phyloP scores from a whole-genome alignment of 2,329 filamentous ascomycete genomes.

The Dactylellina parvicollis region DNA sequence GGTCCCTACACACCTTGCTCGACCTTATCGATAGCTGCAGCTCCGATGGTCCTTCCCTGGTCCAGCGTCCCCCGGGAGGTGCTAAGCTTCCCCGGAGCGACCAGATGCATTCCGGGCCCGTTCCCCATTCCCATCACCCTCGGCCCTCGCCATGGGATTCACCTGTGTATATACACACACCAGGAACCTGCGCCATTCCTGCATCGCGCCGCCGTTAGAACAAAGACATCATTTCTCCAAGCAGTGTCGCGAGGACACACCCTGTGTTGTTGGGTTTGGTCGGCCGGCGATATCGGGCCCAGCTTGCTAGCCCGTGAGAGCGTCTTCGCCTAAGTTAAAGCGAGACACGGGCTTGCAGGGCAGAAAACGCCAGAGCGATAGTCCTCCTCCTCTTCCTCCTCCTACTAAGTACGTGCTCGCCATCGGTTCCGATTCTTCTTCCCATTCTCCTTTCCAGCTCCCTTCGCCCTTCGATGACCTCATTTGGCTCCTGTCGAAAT shows the following conservation, averaged over 20 bases:
- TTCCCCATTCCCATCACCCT: no score
- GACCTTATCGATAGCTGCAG: conserved; percentile 7
- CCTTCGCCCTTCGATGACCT: conserved; percentile 6
- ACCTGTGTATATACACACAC: no score
- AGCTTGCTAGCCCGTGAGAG: conserved; percentile 1
- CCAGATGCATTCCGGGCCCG: no score
- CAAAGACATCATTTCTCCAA: no score
- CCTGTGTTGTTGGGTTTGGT: not conserved
- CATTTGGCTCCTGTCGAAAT: not conserved
- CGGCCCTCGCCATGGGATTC: no score
- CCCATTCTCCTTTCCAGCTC: not conserved
- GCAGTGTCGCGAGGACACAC: no score
- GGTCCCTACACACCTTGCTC: not conserved
- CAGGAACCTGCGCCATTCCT: no score
- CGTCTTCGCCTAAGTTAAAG: conserved; percentile 40
- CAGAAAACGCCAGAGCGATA: no score
- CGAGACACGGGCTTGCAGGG: not conserved
- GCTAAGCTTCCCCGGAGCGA: no score
- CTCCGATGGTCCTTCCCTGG: no score
- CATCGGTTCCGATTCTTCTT: not conserved
- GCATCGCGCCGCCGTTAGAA: no score
- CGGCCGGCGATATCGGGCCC: conserved; percentile 25
- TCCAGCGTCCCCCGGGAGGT: no score
- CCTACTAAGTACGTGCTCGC: not conserved
- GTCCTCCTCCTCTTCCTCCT: not conserved